Base-by-base conservation (phyloP, 2,329 filamentous ascomycete species). In the Hypoxylon sp. region DNA sequence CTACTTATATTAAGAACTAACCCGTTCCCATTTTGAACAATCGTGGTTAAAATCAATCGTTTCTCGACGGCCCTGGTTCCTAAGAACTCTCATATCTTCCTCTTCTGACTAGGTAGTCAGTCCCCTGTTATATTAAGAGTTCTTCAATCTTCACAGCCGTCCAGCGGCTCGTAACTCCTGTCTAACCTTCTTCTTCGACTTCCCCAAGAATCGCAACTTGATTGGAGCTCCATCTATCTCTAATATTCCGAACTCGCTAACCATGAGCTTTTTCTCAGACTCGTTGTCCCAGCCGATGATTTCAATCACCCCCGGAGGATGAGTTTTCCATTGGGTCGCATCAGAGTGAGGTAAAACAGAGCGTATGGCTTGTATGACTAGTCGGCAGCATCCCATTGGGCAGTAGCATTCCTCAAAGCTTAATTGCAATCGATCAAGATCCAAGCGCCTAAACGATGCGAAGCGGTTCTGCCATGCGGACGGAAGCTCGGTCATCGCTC, bases 321-420 rank as follows among this genome's bases (percentile, higher is more conserved):
- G 11, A 10, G 4, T 2, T 13, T 28, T 9, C 25, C 5, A 30
- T 36, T 14, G 34, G 13, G 13, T 14, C 2, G 11, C 2, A n/a
- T n/a, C n/a, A n/a, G n/a, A n/a, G n/a, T n/a, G n/a, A n/a, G n/a
- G n/a, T n/a, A n/a, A n/a, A n/a, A n/a, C n/a, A n/a, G n/a, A n/a
- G n/a, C n/a, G n/a, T n/a, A n/a, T n/a, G n/a, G n/a, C n/a, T n/a
- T n/a, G n/a, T n/a, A n/a, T 14, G 5, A 59, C 38, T 11, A 66
- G 5, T 10, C 63, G 21, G 34, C 63, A 62, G 28, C 58, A 66
- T 6, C 63, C 58, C n/a, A 53, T 43, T 2, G 58, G 36, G 41
- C 63, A 66, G 11, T 58, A 49, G 49, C 58, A 58, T 9, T 59
- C 48, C 17, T 57, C 46, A 10, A 66, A 50, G 34, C 48, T 48